Conservation (phyloP, 345 rosid species). For the Gossypium ekmanianum region DNA sequence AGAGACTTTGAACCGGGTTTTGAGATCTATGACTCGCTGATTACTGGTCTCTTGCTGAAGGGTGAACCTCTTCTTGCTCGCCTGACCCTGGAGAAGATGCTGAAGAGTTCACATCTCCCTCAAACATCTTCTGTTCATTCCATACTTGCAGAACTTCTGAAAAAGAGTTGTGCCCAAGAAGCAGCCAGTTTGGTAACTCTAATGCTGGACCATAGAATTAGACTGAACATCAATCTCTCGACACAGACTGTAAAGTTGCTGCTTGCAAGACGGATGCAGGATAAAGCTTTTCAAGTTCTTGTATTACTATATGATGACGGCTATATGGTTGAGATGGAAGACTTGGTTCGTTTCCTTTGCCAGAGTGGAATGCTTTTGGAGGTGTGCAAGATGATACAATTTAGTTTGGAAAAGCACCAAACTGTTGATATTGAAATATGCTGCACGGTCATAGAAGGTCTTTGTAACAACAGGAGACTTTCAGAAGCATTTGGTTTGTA, state of each 20-base stretch:
- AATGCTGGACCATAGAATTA: conserved; percentile 55
- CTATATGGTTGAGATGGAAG: conserved; percentile 52
- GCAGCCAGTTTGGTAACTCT: conserved; percentile 45
- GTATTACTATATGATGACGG: conserved; percentile 53
- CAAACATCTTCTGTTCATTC: conserved; percentile 55
- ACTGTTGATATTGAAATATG: conserved; percentile 37
- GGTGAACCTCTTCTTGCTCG: conserved; percentile 62
- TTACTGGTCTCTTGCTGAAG: conserved; percentile 52
- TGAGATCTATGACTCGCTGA: conserved; percentile 52
- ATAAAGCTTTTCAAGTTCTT: conserved; percentile 50
- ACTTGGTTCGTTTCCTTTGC: conserved; percentile 47
- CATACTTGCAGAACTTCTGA: conserved; percentile 53
- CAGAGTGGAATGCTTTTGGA: conserved; percentile 42
- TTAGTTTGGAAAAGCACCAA: conserved; percentile 56
- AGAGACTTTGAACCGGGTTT: conserved; percentile 58
- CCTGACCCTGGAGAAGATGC: conserved; percentile 58
- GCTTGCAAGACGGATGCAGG: conserved; percentile 34
- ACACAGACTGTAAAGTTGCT: conserved; percentile 52
- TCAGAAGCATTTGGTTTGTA: conserved; percentile 67
- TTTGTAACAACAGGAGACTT: conserved; percentile 47
- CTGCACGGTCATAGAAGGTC: conserved; percentile 50
- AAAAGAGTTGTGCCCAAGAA: conserved; percentile 41
- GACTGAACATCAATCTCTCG: conserved; percentile 58
- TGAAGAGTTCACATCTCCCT: conserved; percentile 65
- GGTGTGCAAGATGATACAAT: conserved; percentile 50